A percentile compares a stretch with the other conserved stretches of the same genome.
These are phyloP conservation scores for Nemania diffusa DNA, from an alignment of 2,329 filamentous ascomycete species.

Conservation along the genomic window DNA sequence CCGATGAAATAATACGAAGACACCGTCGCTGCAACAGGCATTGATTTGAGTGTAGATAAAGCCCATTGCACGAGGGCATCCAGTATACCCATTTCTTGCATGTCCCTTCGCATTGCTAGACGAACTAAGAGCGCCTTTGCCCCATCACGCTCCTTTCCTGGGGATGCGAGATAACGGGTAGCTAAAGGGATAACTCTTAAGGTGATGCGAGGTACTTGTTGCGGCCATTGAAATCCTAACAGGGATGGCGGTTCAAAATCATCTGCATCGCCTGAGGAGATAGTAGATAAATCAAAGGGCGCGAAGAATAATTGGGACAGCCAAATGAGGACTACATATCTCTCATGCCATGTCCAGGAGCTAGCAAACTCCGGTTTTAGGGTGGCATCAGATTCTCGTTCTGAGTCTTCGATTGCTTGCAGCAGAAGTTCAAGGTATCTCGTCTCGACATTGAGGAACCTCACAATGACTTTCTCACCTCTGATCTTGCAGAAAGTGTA, in stretches of 20 bases:
- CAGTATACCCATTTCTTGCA: conserved; percentile 81
- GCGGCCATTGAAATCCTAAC: conserved; percentile 65
- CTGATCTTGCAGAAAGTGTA: conserved; percentile 96
- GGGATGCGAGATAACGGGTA: conserved; percentile 74
- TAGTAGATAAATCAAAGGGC: conserved; percentile 89
- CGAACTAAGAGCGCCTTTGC: conserved; percentile 86
- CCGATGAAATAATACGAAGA: conserved; percentile 82
- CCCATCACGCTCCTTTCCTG: conserved; percentile 89
- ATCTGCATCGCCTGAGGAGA: conserved; percentile 72
- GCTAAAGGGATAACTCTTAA: conserved; percentile 76
- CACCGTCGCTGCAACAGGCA: conserved; percentile 50
- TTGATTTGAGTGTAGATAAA: conserved; percentile 66
- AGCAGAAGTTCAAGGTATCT: conserved; percentile 85
- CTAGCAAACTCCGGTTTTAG: conserved; percentile 34
- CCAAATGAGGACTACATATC: conserved; percentile 90
- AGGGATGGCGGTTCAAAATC: conserved; percentile 57
- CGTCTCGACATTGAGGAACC: conserved; percentile 91
- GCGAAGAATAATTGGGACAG: conserved; percentile 83
- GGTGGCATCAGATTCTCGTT: conserved; percentile 45
- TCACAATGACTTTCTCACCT: conserved; percentile 89
- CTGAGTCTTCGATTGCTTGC: conserved; percentile 73
- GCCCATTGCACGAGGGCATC: conserved; percentile 77
- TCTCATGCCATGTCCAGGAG: conserved; percentile 82
- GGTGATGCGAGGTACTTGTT: conserved; percentile 74
- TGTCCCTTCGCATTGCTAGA: conserved; percentile 84